Percentiles rank a stretch among this genome's conserved stretches.
phyloP scores from a whole-genome alignment of 164 flowering plant genomes.

The Malania oleifera region DNA sequence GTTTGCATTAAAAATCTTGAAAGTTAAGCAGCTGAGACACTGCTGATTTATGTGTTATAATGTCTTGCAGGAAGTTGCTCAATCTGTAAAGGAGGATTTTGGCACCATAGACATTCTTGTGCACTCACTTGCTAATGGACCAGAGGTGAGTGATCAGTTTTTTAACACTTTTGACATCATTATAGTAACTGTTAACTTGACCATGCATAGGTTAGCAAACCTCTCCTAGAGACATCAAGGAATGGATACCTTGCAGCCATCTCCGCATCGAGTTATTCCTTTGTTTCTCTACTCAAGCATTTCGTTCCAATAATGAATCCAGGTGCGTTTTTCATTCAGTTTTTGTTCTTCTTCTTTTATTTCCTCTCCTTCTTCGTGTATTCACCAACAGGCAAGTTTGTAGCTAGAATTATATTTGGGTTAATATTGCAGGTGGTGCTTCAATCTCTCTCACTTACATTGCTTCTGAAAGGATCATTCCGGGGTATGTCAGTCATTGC shows the following conservation, averaged over 20 bases:
- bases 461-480: slow-evolving; percentile 95
- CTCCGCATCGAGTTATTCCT: slow-evolving; percentile 96
- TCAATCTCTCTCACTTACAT: slow-evolving; percentile 92
- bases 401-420: too few species aligned
- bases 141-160: slow-evolving; percentile 53
- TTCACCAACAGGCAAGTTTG: too few species aligned
- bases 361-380: not conserved
- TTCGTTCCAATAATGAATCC: slow-evolving; percentile 94
- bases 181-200: not conserved
- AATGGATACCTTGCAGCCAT: slow-evolving; percentile 91
- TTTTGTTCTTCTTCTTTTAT: not conserved
- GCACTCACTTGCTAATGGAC: slow-evolving; percentile 98
- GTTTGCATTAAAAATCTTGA: too few species aligned
- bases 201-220: slow-evolving; percentile 70
- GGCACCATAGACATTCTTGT: slow-evolving; percentile 98
- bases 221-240: slow-evolving; percentile 88
- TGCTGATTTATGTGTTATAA: not conserved
- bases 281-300: slow-evolving; percentile 82
- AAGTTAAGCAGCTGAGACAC: not conserved
- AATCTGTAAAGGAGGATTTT: slow-evolving; percentile 80
- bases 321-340: too few species aligned
- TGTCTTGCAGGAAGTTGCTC: slow-evolving; percentile 75
- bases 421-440: slow-evolving; percentile 77
- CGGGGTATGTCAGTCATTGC: slow-evolving; percentile 52
- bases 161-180: not conserved